Conservation (phyloP, 306 rosid species). For the Inga laurina region DNA sequence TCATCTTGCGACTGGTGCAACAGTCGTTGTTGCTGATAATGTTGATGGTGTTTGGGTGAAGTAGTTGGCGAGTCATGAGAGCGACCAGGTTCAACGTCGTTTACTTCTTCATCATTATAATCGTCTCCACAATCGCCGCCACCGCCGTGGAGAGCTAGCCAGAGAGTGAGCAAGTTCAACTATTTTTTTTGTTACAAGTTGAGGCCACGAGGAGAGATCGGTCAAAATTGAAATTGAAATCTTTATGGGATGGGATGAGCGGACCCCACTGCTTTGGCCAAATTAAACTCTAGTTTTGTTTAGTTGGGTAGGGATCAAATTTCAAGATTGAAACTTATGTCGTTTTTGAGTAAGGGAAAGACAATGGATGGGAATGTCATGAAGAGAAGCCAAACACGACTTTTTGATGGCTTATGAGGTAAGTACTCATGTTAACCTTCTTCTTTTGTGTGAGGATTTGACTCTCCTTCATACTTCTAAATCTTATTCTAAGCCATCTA, state of each 20-base stretch:
- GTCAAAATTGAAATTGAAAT: background rate
- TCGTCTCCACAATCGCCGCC: background rate
- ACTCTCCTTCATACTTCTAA: too few relatives aligned
- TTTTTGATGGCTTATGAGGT: too few relatives aligned
- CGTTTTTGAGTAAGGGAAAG: too few relatives aligned
- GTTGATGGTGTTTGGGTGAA: conserved; percentile 21
- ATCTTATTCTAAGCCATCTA: too few relatives aligned
- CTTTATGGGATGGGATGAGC: background rate
- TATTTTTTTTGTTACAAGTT: background rate
- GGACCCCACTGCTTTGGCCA: too few relatives aligned
- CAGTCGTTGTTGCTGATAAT: conserved; percentile 17
- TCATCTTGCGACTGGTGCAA: conserved; percentile 1
- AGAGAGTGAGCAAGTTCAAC: conserved; percentile 64
- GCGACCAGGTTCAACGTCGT: conserved; percentile 37
- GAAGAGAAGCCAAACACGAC: too few relatives aligned
- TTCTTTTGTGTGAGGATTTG: too few relatives aligned
- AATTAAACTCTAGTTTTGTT: too few relatives aligned
- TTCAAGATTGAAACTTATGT: too few relatives aligned
- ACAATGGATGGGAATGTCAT: too few relatives aligned
- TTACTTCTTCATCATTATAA: conserved; percentile 21
- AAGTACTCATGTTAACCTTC: too few relatives aligned
- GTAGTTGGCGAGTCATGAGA: conserved; percentile 32
- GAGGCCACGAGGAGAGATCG: background rate
- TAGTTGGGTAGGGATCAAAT: too few relatives aligned
- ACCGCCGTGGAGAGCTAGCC: conserved; percentile 52